A percentile compares a stretch with the other conserved stretches of the same genome.
Evolutionary conservation across 768 basidiomycete species (phyloP).

Genomic region (Kwoniella botswanensis): DNA sequence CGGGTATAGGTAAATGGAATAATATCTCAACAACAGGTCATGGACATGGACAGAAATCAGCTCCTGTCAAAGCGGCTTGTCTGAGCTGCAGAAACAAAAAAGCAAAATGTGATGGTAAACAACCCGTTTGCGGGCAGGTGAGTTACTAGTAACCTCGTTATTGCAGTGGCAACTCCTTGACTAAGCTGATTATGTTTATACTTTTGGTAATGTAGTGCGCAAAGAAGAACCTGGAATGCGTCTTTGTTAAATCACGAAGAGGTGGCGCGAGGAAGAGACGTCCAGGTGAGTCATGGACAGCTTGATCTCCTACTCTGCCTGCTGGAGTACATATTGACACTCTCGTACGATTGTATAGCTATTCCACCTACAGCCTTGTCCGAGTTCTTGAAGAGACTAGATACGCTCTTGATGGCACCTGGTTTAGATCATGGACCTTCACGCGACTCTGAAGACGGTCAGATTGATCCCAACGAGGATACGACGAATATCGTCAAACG

Average conservation of each 20-base stretch:
- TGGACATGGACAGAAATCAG: conserved; percentile 26
- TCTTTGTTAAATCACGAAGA: conserved; percentile 54
- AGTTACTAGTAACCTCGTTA: conserved; percentile 13
- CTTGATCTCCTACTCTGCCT: too few species aligned
- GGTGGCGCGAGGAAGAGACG: conserved; percentile 55
- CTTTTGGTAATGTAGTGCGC: conserved; percentile 32
- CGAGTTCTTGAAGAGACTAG: conserved; percentile 50
- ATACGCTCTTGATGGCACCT: conserved; percentile 38
- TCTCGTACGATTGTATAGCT: neutral
- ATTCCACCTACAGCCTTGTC: conserved; percentile 46
- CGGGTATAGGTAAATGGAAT: conserved; percentile 25
- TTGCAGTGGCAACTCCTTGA: neutral
- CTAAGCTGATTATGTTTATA: too few species aligned
- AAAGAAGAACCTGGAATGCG: conserved; percentile 51
- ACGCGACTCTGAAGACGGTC: conserved; percentile 1
- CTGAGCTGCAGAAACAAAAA: conserved; percentile 54
- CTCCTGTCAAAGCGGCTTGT: conserved; percentile 55
- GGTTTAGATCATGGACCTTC: conserved; percentile 12
- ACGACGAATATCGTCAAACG: conserved; percentile 42
- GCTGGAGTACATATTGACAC: too few species aligned
- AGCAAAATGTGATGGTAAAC: conserved; percentile 55
- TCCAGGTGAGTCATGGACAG: conserved; percentile 32
- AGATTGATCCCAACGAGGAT: conserved; percentile 25
- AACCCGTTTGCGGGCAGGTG: conserved; percentile 54
- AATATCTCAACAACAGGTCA: neutral